phyloP scores from a whole-genome alignment of 2,329 filamentous ascomycete genomes.

The Fusarium redolens region DNA sequence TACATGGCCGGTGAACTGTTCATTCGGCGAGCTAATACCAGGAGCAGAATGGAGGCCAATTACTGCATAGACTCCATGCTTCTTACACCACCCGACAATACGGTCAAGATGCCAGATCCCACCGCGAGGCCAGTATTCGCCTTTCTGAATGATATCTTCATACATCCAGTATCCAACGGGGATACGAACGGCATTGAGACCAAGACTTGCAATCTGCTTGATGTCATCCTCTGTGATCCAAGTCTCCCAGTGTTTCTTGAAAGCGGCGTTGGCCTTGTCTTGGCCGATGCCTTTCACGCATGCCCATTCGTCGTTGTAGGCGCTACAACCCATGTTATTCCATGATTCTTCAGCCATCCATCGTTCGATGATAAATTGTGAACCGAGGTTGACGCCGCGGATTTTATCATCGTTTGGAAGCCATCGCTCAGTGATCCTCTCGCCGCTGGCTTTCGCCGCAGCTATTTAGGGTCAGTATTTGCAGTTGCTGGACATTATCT shows the following conservation, averaged over 20 bases:
- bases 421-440: constrained; percentile 22
- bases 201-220: constrained; percentile 38
- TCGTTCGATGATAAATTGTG: constrained; percentile 44
- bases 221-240: constrained; percentile 42
- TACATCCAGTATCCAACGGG: constrained; percentile 45
- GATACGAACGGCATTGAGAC: constrained; percentile 43
- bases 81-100: constrained; percentile 42
- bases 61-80: constrained; percentile 40
- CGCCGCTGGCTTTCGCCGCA: neutral
- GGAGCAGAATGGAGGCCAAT: constrained; percentile 43
- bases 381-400: constrained; percentile 44
- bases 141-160: constrained; percentile 37
- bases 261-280: constrained; percentile 35
- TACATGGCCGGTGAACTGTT: constrained; percentile 46
- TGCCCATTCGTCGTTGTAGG: constrained; percentile 42
- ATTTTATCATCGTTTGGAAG: constrained; percentile 28
- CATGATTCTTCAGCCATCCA: constrained; percentile 43
- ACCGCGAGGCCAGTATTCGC: constrained; percentile 39
- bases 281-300: constrained; percentile 43
- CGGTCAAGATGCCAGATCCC: constrained; percentile 44
- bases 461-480: neutral
- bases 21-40: constrained; percentile 35
- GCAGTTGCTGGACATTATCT: no score
- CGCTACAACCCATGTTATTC: constrained; percentile 41
- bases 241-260: constrained; percentile 41